These are phyloP conservation scores for Zizania latifolia DNA, from an alignment of 176 grass and related monocot species.

Conservation along the genomic window DNA sequence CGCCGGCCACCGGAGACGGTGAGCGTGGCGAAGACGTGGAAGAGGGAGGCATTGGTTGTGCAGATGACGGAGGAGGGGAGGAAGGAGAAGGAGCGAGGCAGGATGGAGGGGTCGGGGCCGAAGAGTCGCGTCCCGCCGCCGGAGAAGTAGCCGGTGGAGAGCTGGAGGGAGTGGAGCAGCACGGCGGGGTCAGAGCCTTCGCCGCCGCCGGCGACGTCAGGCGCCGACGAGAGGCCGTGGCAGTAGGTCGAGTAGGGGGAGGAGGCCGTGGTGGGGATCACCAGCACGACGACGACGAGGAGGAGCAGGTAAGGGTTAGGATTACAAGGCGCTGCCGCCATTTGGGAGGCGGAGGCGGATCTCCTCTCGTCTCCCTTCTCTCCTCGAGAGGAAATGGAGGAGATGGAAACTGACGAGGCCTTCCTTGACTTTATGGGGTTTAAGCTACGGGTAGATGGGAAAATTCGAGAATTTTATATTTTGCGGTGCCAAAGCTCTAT, in stretches of 20 bases:
- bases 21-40: constrained; percentile 42
- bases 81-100: constrained; percentile 34
- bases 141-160: constrained; percentile 65
- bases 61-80: constrained; percentile 25
- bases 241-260: constrained; percentile 47
- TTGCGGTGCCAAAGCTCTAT: no score
- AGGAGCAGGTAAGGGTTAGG: background rate
- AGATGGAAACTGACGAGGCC: no score
- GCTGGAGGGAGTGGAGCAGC: constrained; percentile 8
- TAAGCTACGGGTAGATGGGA: background rate
- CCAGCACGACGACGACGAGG: background rate
- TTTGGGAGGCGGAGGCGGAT: constrained; percentile 17
- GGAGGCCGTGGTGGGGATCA: constrained; percentile 16
- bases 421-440: constrained; percentile 32
- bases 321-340: constrained; percentile 23
- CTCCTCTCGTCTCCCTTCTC: background rate
- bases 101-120: constrained; percentile 16
- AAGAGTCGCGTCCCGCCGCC: constrained; percentile 36
- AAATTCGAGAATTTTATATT: no score
- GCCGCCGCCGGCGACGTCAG: constrained; percentile 25
- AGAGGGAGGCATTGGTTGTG: constrained; percentile 22
- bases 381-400: background rate
- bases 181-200: background rate
- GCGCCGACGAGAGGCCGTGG: background rate
- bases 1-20: constrained; percentile 21